phyloP scores from a whole-genome alignment of 1,284 basidiomycete genomes.

The Heterobasidion occidentale region DNA sequence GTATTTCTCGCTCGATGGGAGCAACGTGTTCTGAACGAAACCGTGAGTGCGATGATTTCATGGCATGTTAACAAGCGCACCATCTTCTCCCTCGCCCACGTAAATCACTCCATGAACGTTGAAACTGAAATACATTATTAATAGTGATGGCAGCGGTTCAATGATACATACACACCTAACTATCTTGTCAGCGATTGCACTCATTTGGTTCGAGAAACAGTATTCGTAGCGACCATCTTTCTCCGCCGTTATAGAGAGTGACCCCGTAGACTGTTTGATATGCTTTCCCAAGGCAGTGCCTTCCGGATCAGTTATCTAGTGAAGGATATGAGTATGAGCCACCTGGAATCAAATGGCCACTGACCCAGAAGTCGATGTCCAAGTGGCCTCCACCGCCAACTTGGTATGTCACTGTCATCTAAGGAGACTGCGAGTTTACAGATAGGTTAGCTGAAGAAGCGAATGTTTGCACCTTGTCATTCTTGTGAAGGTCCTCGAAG shows the following conservation, averaged over 20 bases:
- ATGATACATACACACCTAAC: constrained; percentile 57
- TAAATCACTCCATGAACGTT: constrained; percentile 98
- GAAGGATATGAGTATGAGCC: background rate
- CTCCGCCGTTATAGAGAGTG: constrained; percentile 80
- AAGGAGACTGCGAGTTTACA: constrained; percentile 4
- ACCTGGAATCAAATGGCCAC: background rate
- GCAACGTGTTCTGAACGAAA: constrained; percentile 62
- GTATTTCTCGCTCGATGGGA: constrained; percentile 94
- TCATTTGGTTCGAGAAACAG: constrained; percentile 99
- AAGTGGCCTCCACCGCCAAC: constrained; percentile 94
- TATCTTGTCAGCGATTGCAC: constrained; percentile 89
- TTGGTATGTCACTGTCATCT: constrained; percentile 99
- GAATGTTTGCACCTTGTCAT: constrained; percentile 70
- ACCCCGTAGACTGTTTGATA: constrained; percentile 84
- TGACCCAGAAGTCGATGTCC: constrained; percentile 94
- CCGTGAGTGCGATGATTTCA: constrained; percentile 10
- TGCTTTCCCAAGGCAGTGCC: constrained; percentile 68
- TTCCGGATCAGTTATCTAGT: constrained; percentile 74
- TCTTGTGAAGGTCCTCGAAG: constrained; percentile 93
- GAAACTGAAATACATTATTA: constrained; percentile 53
- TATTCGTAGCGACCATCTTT: constrained; percentile 88
- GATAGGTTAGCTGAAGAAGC: background rate
- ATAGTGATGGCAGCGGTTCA: background rate
- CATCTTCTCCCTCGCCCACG: constrained; percentile 65
- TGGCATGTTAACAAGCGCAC: constrained; percentile 4